A percentile compares a stretch with the other conserved stretches of the same genome.
Conservation (phyloP, 225 moss, liverwort and hornwort genomes). For the Thuidium tamariscinum region DNA sequence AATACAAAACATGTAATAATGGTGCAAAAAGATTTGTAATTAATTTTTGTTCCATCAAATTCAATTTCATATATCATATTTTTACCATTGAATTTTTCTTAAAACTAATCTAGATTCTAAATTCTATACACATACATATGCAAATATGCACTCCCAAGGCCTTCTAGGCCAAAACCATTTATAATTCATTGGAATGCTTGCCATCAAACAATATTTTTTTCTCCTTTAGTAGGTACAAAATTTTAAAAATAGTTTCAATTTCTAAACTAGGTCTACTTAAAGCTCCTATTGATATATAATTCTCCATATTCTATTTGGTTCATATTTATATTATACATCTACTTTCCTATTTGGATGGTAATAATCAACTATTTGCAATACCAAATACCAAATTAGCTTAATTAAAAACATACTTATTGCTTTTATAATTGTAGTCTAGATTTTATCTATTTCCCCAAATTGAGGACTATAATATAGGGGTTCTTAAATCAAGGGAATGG, state of each 20-base stretch:
- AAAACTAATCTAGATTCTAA: neutral
- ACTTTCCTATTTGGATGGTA: neutral
- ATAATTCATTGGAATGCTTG: neutral
- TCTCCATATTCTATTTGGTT: neutral
- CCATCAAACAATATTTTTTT: neutral
- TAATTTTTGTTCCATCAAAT: neutral
- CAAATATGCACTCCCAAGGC: neutral
- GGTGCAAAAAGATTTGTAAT: neutral
- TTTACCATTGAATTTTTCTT: neutral
- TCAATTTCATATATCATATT: too few relatives aligned
- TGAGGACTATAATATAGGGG: too few relatives aligned
- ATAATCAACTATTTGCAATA: neutral
- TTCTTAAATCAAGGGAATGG: too few relatives aligned
- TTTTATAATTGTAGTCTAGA: neutral
- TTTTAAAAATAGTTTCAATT: neutral
- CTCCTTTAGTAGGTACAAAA: neutral
- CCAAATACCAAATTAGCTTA: neutral
- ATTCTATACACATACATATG: neutral
- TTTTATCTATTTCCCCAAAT: too few relatives aligned
- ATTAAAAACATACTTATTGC: neutral
- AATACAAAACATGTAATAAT: neutral
- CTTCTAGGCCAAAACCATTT: accelerated
- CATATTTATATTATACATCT: neutral
- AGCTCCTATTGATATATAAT: neutral
- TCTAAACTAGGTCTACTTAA: neutral